Base-by-base conservation (phyloP, 495 filamentous ascomycete genomes). In the Pyrenula aspistea region DNA sequence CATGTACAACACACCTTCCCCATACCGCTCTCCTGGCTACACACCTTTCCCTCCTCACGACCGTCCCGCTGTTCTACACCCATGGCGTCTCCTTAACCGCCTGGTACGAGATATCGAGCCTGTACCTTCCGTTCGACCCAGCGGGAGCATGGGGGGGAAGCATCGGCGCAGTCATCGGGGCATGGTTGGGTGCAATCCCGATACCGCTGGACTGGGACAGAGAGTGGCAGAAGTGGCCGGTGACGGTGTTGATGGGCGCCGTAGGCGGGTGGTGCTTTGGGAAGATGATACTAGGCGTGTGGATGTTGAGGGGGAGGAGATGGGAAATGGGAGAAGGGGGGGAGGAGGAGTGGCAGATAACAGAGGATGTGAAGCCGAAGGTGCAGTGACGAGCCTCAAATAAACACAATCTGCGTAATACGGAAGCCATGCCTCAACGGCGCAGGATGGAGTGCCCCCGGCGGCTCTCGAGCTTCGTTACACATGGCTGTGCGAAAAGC, bases 221-320 rank as follows among this genome's bases (percentile, higher is more conserved):
- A 21, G 91, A 95, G 60, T 98, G 93, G 93, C 93, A 98, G 78
- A 88, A 86, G 67, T 98, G 90, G 84, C 93, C 93, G 1, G 87
- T 97, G 25, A 97, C 93, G 0, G 88, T 98, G 55, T 64, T 91
- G 1, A 76, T 76, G 0, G 88, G 88, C 10, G 82, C 81, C 11
- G 89, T 89, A 70, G 62, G 81, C 20, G 88, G 88, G 2, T 86
- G 77, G 67, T 75, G 73, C 2, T 56, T 83, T 22, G 86, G 88
- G 12, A 63, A 71, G 50, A 52, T 4, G 4, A 21, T 52, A 24
- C 50, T 52, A 4, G 50, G 50, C 50, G 19, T 19, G 8, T 10
- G 8, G 8, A 10, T 52, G 8, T 52, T 8, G 22, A 52, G 22
- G 20, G 50, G 50, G 4, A 8, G 50, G 8, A 8, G 50, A 4